Percentiles rank a stretch among this genome's conserved stretches.
Evolutionary conservation across 2,329 filamentous ascomycete genomes (phyloP).

Genomic region (Colletotrichum tropicale): DNA sequence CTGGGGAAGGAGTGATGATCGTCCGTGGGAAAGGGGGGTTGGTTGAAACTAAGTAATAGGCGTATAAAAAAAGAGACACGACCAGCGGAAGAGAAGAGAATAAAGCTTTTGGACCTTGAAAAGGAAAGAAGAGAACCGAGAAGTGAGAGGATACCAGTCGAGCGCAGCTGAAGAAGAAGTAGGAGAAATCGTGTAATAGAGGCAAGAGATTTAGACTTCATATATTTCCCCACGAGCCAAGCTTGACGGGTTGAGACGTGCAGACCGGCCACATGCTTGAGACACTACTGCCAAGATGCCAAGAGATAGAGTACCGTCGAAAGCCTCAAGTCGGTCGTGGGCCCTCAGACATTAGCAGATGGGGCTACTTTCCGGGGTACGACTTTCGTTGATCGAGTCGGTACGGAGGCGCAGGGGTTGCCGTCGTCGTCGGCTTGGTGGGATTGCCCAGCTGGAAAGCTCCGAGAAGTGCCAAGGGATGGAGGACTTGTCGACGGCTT

Average conservation of each 20-base stretch:
- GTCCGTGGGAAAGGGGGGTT: background rate
- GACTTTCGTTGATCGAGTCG: slow-evolving; percentile 8
- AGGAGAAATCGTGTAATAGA: background rate
- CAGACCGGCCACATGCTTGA: slow-evolving; percentile 11
- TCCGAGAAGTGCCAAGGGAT: slow-evolving; percentile 11
- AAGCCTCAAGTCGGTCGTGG: slow-evolving; percentile 9
- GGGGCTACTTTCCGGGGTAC: slow-evolving; percentile 4
- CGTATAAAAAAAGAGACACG: slow-evolving; percentile 12
- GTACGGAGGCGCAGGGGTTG: slow-evolving; percentile 6
- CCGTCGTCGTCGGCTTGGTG: background rate
- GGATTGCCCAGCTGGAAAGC: slow-evolving; percentile 17
- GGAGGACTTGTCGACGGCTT: background rate
- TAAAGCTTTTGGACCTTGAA: background rate
- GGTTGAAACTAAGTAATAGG: slow-evolving; percentile 11
- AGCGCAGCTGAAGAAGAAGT: slow-evolving; percentile 16
- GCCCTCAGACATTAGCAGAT: slow-evolving; percentile 11
- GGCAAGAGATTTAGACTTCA: slow-evolving; percentile 13
- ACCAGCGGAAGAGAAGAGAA: slow-evolving; percentile 20
- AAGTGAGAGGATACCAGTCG: slow-evolving; percentile 17
- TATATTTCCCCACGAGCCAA: slow-evolving; percentile 18
- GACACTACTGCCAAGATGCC: slow-evolving; percentile 12
- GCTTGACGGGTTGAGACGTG: slow-evolving; percentile 3
- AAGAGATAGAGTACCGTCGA: slow-evolving; percentile 11
- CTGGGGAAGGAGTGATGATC: background rate
- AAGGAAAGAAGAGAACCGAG: background rate